These are phyloP conservation scores for Capronia coronata DNA, from an alignment of 2,329 filamentous ascomycete genomes.

Conservation along the genomic window DNA sequence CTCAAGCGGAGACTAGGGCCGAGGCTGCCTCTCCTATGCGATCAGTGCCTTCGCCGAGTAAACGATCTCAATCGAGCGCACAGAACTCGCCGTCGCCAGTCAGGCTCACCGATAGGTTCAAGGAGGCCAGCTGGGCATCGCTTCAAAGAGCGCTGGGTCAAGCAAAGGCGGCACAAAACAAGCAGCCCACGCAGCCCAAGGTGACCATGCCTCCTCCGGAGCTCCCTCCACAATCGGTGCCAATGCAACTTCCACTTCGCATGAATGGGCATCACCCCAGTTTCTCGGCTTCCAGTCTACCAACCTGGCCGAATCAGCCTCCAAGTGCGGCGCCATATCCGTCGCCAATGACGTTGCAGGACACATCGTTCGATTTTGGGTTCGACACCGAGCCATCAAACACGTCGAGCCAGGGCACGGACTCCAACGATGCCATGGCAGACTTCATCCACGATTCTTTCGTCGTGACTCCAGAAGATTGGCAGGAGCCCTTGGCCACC, in stretches of 20 bases:
- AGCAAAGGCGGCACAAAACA: slow-evolving; percentile 36
- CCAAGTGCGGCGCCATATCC: slow-evolving; percentile 12
- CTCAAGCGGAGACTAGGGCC: slow-evolving; percentile 21
- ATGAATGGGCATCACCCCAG: slow-evolving; percentile 4
- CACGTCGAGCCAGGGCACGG: slow-evolving; percentile 4
- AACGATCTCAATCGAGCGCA: slow-evolving; percentile 34
- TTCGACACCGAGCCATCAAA: slow-evolving; percentile 17
- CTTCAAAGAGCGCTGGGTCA: slow-evolving; percentile 40
- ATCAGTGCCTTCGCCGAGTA: slow-evolving; percentile 29
- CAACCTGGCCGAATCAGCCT: slow-evolving; percentile 9
- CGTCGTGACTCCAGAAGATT: slow-evolving; percentile 19
- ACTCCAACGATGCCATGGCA: slow-evolving; percentile 1
- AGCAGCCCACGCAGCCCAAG: slow-evolving; percentile 17
- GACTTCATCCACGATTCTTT: slow-evolving; percentile 17
- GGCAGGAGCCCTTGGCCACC: slow-evolving; percentile 17
- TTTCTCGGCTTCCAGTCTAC: slow-evolving; percentile 5
- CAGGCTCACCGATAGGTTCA: slow-evolving; percentile 31
- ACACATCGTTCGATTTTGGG: slow-evolving; percentile 27
- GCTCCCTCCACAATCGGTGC: slow-evolving; percentile 18
- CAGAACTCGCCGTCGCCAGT: slow-evolving; percentile 10
- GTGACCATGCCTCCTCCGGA: slow-evolving; percentile 15
- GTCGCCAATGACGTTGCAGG: slow-evolving; percentile 21
- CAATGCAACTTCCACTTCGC: slow-evolving; percentile 19
- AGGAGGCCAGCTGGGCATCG: slow-evolving; percentile 41
- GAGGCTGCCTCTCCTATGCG: slow-evolving; percentile 30